Percentiles rank a stretch among this genome's conserved stretches.
phyloP scores from a whole-genome alignment of 805 yeast genomes.

The Saccharomyces eubayanus region DNA sequence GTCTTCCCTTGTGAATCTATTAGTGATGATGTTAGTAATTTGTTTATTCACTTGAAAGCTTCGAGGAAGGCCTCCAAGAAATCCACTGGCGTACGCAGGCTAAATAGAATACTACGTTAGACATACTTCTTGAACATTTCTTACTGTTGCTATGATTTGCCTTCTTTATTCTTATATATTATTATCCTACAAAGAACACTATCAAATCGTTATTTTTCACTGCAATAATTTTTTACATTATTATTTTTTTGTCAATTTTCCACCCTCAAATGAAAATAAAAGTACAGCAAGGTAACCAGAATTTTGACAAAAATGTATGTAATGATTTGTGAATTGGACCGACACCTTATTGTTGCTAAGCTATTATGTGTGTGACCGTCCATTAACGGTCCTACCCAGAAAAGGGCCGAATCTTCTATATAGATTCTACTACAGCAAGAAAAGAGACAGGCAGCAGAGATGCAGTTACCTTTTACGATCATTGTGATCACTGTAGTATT shows the following conservation, averaged over 20 bases:
- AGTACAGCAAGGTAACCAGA: not conserved
- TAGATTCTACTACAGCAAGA: not conserved
- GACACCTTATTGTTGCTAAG: not conserved
- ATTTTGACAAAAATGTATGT: not conserved
- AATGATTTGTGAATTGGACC: not conserved
- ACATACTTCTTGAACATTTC: constrained; percentile 8
- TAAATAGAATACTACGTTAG: not conserved
- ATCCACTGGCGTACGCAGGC: not conserved
- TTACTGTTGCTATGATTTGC: not conserved
- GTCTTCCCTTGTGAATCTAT: constrained; percentile 71
- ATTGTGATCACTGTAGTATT: not conserved
- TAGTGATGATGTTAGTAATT: constrained; percentile 1
- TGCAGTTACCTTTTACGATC: not conserved
- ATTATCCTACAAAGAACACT: not conserved
- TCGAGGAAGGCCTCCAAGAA: not conserved
- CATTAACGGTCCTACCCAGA: not conserved
- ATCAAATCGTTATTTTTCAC: not conserved
- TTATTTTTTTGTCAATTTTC: not conserved
- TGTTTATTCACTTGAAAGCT: not conserved
- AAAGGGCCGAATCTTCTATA: not conserved
- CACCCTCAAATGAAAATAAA: not conserved
- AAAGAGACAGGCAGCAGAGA: not conserved
- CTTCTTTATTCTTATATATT: not conserved
- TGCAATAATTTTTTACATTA: not conserved
- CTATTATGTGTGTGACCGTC: not conserved